A percentile compares a stretch with the other conserved stretches of the same genome.
Conservation (phyloP, 78 protist genomes). For the Blattamonas nauphoetae region DNA sequence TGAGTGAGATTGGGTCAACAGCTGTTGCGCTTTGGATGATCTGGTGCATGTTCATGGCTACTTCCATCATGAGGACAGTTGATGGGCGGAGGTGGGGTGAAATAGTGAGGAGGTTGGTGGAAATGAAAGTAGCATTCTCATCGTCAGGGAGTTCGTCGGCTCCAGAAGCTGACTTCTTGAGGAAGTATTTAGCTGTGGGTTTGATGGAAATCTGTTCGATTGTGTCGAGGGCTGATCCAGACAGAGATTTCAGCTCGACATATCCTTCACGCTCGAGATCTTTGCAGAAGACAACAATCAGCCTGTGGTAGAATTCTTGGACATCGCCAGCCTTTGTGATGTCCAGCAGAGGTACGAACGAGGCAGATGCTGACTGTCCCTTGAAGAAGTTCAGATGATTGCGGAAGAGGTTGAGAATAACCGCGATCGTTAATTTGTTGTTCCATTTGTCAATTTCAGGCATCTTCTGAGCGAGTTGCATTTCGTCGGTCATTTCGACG, state of each 20-base stretch:
- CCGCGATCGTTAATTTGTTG: not conserved
- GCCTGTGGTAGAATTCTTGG: not conserved
- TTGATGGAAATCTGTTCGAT: too few species aligned
- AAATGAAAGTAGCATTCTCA: too few species aligned
- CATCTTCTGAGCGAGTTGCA: too few species aligned
- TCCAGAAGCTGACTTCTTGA: too few species aligned
- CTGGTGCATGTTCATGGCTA: not conserved
- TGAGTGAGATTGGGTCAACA: not conserved
- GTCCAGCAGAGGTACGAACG: not conserved
- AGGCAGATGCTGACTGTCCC: not conserved
- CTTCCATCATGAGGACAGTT: not conserved
- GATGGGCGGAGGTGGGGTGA: not conserved
- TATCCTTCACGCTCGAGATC: not conserved
- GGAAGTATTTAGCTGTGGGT: too few species aligned
- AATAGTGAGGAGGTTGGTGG: not conserved
- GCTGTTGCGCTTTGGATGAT: too few species aligned
- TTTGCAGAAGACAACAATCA: not conserved
- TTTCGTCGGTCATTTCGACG: too few species aligned
- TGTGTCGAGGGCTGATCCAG: too few species aligned
- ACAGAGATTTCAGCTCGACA: too few species aligned
- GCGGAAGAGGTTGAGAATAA: not conserved
- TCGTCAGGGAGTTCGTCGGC: too few species aligned
- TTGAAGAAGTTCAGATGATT: not conserved
- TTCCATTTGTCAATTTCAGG: too few species aligned
- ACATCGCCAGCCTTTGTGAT: not conserved